Percentiles rank a stretch among this genome's conserved stretches.
These are phyloP conservation scores for Ophiostoma angusticollis DNA, from an alignment of 2,329 filamentous ascomycete genomes.

Conservation along the genomic window DNA sequence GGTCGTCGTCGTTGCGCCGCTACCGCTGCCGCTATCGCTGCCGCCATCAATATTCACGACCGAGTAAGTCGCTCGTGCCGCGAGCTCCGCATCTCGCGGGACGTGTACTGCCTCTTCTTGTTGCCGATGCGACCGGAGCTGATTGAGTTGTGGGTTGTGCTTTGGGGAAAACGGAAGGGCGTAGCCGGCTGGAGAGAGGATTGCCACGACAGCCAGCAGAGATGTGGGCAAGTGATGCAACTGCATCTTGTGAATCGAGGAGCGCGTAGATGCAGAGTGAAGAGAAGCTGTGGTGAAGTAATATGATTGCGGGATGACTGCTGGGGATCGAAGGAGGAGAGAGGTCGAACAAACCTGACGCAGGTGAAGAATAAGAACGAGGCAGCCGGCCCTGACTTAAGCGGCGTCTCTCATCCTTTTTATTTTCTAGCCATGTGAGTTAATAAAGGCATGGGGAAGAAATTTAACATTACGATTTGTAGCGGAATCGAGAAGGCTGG, in stretches of 20 bases:
- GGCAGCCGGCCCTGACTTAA: slow-evolving; percentile 1
- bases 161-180: slow-evolving; percentile 16
- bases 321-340: neutral
- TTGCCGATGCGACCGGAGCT: neutral
- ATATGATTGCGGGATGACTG: neutral
- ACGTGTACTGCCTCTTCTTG: slow-evolving; percentile 8
- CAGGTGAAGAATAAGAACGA: neutral
- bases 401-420: neutral
- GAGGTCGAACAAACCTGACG: neutral
- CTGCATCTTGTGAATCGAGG: slow-evolving; percentile 11
- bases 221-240: slow-evolving; percentile 9
- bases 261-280: neutral
- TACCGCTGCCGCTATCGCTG: slow-evolving; percentile 1
- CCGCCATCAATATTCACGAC: slow-evolving; percentile 25
- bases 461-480: too few relatives aligned
- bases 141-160: neutral
- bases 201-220: slow-evolving; percentile 10
- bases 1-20: neutral
- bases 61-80: slow-evolving; percentile 24
- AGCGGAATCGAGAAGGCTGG: slow-evolving; percentile 6
- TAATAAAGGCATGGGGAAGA: too few relatives aligned
- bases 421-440: slow-evolving; percentile 2
- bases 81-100: slow-evolving; percentile 12
- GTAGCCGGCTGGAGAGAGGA: slow-evolving; percentile 7
- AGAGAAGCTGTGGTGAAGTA: neutral